Evolutionary conservation across 2,329 filamentous ascomycete genomes (phyloP).

Genomic region (Phoma sp.): DNA sequence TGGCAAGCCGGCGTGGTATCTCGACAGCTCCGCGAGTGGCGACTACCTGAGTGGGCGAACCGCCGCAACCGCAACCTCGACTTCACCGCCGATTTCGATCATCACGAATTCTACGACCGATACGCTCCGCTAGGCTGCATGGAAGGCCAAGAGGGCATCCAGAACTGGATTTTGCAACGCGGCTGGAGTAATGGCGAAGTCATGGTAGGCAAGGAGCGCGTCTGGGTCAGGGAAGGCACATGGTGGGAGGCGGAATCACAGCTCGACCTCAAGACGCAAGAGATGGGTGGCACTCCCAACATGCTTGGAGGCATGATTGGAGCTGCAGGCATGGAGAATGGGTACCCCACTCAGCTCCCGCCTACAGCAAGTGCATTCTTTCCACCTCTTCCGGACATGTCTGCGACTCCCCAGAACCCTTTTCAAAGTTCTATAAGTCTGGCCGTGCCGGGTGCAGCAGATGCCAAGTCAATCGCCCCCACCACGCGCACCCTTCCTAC

Average conservation of each 20-base stretch:
- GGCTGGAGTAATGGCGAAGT: conserved; percentile 99
- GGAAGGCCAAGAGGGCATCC: conserved; percentile 89
- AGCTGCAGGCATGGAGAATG: conserved; percentile 70
- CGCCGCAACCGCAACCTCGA: conserved; percentile 88
- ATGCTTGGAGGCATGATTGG: conserved; percentile 61
- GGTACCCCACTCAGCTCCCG: conserved; percentile 69
- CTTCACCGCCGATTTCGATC: conserved; percentile 95
- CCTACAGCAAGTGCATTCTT: conserved; percentile 72
- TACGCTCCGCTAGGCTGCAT: conserved; percentile 85
- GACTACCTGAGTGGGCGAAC: conserved; percentile 95
- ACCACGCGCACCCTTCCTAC: conserved; percentile 68
- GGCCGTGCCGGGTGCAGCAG: conserved; percentile 51
- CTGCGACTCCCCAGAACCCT: conserved; percentile 72
- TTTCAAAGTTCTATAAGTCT: conserved; percentile 60
- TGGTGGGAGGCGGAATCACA: conserved; percentile 99
- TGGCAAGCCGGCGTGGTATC: conserved; percentile 96
- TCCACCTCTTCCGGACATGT: conserved; percentile 61
- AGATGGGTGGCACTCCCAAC: conserved; percentile 27
- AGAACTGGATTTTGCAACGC: conserved; percentile 91
- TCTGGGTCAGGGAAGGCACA: conserved; percentile 92
- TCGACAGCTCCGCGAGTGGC: conserved; percentile 90
- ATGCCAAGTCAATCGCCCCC: conserved; percentile 56
- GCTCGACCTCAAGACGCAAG: conserved; percentile 80
- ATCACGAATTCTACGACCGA: conserved; percentile 87
- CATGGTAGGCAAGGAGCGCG: conserved; percentile 84